These are phyloP conservation scores for Neolecta irregularis DNA, from an alignment of 1,139 yeast genomes.

Conservation along the genomic window DNA sequence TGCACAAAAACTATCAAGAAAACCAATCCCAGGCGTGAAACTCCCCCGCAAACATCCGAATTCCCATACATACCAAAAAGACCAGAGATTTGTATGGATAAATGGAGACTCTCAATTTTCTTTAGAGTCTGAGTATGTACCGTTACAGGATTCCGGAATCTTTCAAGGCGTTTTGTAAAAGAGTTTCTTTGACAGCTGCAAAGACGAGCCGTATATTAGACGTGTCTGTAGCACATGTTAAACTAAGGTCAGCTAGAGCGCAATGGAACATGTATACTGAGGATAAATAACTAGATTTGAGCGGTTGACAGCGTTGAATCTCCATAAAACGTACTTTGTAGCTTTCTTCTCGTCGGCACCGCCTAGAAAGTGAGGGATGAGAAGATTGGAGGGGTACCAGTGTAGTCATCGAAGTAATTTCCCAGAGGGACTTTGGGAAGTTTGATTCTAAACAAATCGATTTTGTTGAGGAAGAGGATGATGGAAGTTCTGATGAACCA, in stretches of 20 bases:
- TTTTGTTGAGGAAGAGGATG: conserved; percentile 72
- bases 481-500: conserved; percentile 84
- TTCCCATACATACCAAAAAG: too few relatives aligned
- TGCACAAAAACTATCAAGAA: too few relatives aligned
- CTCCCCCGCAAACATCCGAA: too few relatives aligned
- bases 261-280: conserved; percentile 27
- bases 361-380: conserved; percentile 33
- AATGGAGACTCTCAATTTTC: too few relatives aligned
- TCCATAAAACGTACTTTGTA: conserved; percentile 85
- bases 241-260: not conserved
- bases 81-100: too few relatives aligned
- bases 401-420: conserved; percentile 70
- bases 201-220: too few relatives aligned
- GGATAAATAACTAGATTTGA: conserved; percentile 74
- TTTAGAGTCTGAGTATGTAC: too few relatives aligned
- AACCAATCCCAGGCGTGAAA: too few relatives aligned
- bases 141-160: too few relatives aligned
- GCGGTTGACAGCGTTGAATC: conserved; percentile 73
- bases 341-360: conserved; percentile 82
- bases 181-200: too few relatives aligned
- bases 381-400: too few relatives aligned
- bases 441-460: conserved; percentile 79
- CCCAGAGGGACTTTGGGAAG: conserved; percentile 69
- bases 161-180: too few relatives aligned
- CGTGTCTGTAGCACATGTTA: not conserved